Percentiles rank a stretch among this genome's conserved stretches.
Conservation (phyloP, 1,139 yeast species). For the Spathaspora sp. region DNA sequence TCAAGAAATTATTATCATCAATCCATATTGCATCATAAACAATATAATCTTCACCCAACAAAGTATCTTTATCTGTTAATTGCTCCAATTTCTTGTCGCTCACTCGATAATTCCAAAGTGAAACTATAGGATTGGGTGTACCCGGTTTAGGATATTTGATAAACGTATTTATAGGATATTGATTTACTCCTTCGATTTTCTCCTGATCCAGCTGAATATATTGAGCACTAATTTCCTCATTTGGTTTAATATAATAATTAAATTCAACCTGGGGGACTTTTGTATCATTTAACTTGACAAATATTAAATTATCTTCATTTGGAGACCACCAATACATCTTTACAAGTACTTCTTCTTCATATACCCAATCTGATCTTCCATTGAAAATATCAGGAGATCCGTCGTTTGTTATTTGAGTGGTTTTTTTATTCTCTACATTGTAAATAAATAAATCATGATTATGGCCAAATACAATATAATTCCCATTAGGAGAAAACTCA, state of each 20-base stretch:
- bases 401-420: constrained; percentile 56
- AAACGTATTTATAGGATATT: constrained; percentile 52
- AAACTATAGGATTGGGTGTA: constrained; percentile 60
- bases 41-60: constrained; percentile 50
- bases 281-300: constrained; percentile 68
- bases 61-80: constrained; percentile 24
- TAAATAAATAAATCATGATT: constrained; percentile 45
- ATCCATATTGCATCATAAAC: constrained; percentile 79
- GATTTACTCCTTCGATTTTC: constrained; percentile 28
- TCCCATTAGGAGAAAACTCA: constrained; percentile 41
- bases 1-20: constrained; percentile 49
- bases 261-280: constrained; percentile 63
- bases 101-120: constrained; percentile 46
- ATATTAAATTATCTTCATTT: constrained; percentile 63
- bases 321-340: constrained; percentile 88
- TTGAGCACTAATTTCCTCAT: constrained; percentile 29
- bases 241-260: constrained; percentile 55
- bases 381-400: constrained; percentile 71
- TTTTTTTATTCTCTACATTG: constrained; percentile 23
- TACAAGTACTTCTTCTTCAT: constrained; percentile 85
- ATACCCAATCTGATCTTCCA: constrained; percentile 95
- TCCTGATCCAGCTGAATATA: constrained; percentile 20
- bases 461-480: constrained; percentile 32
- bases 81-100: constrained; percentile 17
- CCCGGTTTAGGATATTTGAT: constrained; percentile 94